Conservation (phyloP, 2,329 filamentous ascomycete species). For the Madurella mycetomatis region DNA sequence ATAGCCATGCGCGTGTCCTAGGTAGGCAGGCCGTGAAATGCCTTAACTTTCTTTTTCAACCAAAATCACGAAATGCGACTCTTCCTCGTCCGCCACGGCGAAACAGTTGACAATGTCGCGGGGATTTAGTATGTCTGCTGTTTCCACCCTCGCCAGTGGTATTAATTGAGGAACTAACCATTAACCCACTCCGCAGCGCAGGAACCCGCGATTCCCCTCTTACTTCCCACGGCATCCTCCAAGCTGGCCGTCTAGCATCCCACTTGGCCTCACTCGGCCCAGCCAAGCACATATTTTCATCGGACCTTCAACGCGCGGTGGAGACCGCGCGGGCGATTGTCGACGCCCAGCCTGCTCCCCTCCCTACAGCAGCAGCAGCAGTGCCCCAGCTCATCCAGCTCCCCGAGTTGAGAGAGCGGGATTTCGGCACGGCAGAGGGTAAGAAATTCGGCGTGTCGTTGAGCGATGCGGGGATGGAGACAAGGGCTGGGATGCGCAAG, state of each 20-base stretch:
- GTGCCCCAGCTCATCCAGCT: slow-evolving; percentile 38
- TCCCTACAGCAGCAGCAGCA: not conserved
- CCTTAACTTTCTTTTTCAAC: not conserved
- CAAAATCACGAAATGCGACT: slow-evolving; percentile 49
- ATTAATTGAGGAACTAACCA: slow-evolving; percentile 7
- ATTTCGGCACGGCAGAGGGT: slow-evolving; percentile 70
- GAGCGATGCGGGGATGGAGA: slow-evolving; percentile 57
- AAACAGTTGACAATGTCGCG: slow-evolving; percentile 85
- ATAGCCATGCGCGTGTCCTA: not conserved
- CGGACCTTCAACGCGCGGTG: slow-evolving; percentile 68
- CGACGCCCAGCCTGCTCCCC: slow-evolving; percentile 43
- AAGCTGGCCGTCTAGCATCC: slow-evolving; percentile 66
- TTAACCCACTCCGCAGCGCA: slow-evolving; percentile 44
- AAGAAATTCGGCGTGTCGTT: slow-evolving; percentile 44
- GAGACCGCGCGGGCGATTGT: slow-evolving; percentile 66
- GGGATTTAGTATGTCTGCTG: slow-evolving; percentile 59
- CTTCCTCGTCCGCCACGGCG: slow-evolving; percentile 79
- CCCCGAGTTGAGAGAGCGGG: slow-evolving; percentile 61
- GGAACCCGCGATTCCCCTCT: slow-evolving; percentile 75
- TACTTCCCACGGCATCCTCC: slow-evolving; percentile 76
- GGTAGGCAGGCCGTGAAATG: not conserved
- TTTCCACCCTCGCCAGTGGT: slow-evolving; percentile 2
- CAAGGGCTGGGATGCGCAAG: slow-evolving; percentile 58
- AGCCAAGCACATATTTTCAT: slow-evolving; percentile 68
- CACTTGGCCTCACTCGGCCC: slow-evolving; percentile 47